A percentile compares a stretch with the other conserved stretches of the same genome.
phyloP scores from a whole-genome alignment of 306 rosid genomes.

The Purshia tridentata region DNA sequence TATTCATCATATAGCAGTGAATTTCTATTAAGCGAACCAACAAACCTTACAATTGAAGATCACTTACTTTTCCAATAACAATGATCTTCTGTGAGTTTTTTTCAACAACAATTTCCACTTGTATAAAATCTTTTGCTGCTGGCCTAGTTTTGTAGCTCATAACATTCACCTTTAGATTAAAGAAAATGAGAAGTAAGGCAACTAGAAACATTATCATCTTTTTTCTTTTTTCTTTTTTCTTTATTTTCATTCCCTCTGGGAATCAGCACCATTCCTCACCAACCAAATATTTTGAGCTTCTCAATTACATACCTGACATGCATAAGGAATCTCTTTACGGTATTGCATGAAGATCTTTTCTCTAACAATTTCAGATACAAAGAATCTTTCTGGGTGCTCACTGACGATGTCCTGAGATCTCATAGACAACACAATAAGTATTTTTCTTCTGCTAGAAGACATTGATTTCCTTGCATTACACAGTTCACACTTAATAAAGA shows the following conservation, averaged over 20 bases:
- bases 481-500: neutral
- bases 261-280: neutral
- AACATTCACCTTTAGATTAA: constrained; percentile 68
- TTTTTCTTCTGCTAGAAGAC: neutral
- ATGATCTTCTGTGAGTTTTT: constrained; percentile 85
- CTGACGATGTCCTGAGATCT: constrained; percentile 81
- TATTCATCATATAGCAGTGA: neutral
- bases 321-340: constrained; percentile 89
- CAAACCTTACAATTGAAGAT: constrained; percentile 18
- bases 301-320: constrained; percentile 68
- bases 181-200: neutral
- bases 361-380: constrained; percentile 83
- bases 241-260: no score
- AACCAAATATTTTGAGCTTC: neutral
- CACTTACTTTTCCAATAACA: constrained; percentile 72
- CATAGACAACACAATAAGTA: constrained; percentile 30
- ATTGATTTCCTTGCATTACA: neutral
- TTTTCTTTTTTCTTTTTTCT: neutral
- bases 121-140: constrained; percentile 85
- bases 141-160: constrained; percentile 88
- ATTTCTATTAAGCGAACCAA: neutral
- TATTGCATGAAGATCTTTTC: constrained; percentile 96
- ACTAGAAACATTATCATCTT: neutral
- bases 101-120: constrained; percentile 82
- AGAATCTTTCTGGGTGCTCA: constrained; percentile 96